These are phyloP conservation scores for Naganishia sp. DNA, from an alignment of 1,284 basidiomycete genomes.

Conservation along the genomic window DNA sequence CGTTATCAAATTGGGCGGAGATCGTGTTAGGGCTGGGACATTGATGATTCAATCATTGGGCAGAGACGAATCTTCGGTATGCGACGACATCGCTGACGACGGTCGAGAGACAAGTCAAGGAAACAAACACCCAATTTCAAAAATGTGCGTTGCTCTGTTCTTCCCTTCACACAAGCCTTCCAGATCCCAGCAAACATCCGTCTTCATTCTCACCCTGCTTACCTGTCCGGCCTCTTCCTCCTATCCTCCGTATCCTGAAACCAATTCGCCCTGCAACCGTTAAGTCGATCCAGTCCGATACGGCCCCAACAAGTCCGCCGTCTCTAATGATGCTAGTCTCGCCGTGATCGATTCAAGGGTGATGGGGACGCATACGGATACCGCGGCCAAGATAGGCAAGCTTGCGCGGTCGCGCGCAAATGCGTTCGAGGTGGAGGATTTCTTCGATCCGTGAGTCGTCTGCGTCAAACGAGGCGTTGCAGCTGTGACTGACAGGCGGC, in stretches of 20 bases:
- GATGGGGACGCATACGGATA: slow-evolving; percentile 18
- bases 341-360: slow-evolving; percentile 27
- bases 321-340: slow-evolving; percentile 13
- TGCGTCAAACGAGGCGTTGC: neutral
- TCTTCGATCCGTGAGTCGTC: slow-evolving; percentile 45
- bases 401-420: slow-evolving; percentile 40
- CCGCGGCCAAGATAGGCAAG: slow-evolving; percentile 20
- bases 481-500: neutral
- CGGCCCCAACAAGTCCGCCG: neutral
- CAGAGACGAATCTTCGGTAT: slow-evolving; percentile 12
- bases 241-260: no score
- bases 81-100: neutral
- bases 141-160: neutral
- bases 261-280: neutral
- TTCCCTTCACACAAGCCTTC: neutral
- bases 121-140: neutral
- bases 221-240: neutral
- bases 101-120: neutral
- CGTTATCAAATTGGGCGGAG: neutral
- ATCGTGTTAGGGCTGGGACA: neutral
- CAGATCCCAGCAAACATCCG: neutral
- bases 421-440: slow-evolving; percentile 56
- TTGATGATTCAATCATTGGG: neutral
- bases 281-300: slow-evolving; percentile 4
- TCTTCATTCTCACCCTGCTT: neutral